Percentiles rank a stretch among this genome's conserved stretches.
phyloP scores from a whole-genome alignment of 768 basidiomycete species.

The Clavaria fumosa region DNA sequence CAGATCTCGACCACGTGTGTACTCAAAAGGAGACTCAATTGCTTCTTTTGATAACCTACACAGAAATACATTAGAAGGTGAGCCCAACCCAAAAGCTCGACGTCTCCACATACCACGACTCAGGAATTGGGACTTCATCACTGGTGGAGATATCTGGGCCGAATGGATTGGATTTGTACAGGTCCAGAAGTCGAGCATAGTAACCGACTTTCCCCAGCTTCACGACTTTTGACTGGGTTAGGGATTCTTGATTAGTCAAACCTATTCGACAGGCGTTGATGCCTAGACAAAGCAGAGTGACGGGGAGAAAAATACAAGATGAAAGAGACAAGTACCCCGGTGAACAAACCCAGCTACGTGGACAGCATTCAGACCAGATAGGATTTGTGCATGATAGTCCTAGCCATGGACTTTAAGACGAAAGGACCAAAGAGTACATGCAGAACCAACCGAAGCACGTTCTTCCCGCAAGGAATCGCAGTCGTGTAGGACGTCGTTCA shows the following conservation, averaged over 20 bases:
- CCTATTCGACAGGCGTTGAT: conserved; percentile 47
- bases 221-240: conserved; percentile 42
- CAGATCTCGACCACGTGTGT: conserved; percentile 68
- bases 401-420: conserved; percentile 14
- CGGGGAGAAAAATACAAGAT: background rate
- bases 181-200: conserved; percentile 55
- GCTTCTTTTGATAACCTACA: conserved; percentile 65
- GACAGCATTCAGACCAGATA: conserved; percentile 51
- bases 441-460: conserved; percentile 40
- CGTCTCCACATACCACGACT: conserved; percentile 22
- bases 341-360: conserved; percentile 57
- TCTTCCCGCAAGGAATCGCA: conserved; percentile 61
- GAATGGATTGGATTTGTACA: conserved; percentile 78
- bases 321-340: conserved; percentile 30
- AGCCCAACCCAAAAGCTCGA: background rate
- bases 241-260: conserved; percentile 35
- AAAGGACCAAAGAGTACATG: conserved; percentile 1
- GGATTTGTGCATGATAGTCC: conserved; percentile 65
- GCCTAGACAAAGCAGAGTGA: conserved; percentile 21
- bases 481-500: conserved; percentile 65
- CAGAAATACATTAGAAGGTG: background rate
- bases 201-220: conserved; percentile 66
- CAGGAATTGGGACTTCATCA: conserved; percentile 30
- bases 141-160: conserved; percentile 20
- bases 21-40: conserved; percentile 54